Evolutionary conservation across 164 flowering plant genomes (phyloP).

Genomic region (Annona squamosa): DNA sequence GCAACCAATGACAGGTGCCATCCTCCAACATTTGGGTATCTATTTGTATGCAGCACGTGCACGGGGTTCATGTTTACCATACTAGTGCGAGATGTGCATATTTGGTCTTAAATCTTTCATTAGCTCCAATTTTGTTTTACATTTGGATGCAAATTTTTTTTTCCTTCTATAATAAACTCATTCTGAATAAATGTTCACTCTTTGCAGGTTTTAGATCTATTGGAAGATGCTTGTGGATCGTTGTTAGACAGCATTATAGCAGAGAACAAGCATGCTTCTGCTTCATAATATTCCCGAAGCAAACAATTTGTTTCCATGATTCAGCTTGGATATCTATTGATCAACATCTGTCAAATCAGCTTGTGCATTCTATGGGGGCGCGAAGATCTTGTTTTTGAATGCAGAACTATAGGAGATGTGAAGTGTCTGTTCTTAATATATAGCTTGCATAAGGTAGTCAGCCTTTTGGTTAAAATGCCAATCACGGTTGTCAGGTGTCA

Average conservation of each 20-base stretch:
- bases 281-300: neutral
- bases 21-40: too few species aligned
- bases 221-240: conserved; percentile 92
- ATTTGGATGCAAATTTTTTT: neutral
- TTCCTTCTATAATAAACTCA: neutral
- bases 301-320: neutral
- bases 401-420: too few species aligned
- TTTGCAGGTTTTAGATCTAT: conserved; percentile 49
- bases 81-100: neutral
- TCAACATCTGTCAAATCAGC: neutral
- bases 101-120: neutral
- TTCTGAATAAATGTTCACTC: conserved; percentile 6
- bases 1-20: too few species aligned
- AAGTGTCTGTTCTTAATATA: too few species aligned
- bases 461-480: too few species aligned
- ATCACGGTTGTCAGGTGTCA: too few species aligned
- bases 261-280: conserved; percentile 34
- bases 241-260: conserved; percentile 60
- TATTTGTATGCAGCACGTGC: too few species aligned
- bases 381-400: too few species aligned
- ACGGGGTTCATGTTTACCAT: too few species aligned
- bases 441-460: too few species aligned
- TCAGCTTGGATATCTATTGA: neutral
- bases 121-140: neutral
- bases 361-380: neutral